phyloP scores from a whole-genome alignment of 2,329 filamentous ascomycete species.

The Acrocalymma vagum region DNA sequence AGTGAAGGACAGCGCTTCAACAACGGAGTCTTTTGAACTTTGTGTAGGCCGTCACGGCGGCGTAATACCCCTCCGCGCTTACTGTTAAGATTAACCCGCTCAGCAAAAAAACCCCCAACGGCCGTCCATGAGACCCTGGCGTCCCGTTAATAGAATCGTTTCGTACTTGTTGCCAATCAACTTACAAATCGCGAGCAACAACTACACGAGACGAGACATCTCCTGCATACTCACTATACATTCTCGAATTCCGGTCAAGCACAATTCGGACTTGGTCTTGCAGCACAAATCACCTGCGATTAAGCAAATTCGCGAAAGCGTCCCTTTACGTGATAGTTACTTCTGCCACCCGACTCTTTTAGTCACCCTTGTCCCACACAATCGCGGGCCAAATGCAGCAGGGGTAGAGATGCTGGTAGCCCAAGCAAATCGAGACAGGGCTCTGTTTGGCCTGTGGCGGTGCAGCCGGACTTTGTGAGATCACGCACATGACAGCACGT shows the following conservation, averaged over 20 bases:
- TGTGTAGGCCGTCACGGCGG: conserved; percentile 17
- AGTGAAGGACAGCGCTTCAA: no score
- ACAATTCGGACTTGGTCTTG: conserved; percentile 16
- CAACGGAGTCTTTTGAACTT: no score
- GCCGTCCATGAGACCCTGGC: conserved; percentile 17
- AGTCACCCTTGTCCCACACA: conserved; percentile 15
- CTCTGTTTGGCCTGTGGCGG: conserved; percentile 28
- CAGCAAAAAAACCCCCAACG: conserved; percentile 19
- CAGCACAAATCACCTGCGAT: no score
- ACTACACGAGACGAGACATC: conserved; percentile 27
- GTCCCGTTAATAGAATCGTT: conserved; percentile 25
- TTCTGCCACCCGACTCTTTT: conserved; percentile 19
- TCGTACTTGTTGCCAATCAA: conserved; percentile 30
- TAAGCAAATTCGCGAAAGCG: conserved; percentile 37
- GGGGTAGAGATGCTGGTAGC: conserved; percentile 30
- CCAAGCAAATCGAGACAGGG: conserved; percentile 28
- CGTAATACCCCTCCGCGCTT: conserved; percentile 33
- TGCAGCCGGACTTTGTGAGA: conserved; percentile 19
- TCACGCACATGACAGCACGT: conserved; percentile 14
- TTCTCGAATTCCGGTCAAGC: conserved; percentile 23
- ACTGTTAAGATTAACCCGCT: conserved; percentile 30
- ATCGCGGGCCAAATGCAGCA: conserved; percentile 15
- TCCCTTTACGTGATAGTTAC: conserved; percentile 23
- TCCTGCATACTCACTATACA: conserved; percentile 24
- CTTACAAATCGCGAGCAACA: conserved; percentile 9